Evolutionary conservation across 1,139 yeast species (phyloP), one percentile per base, ranked within the genome.

Genomic region (Nakaseomyces kungkrabaensis): DNA sequence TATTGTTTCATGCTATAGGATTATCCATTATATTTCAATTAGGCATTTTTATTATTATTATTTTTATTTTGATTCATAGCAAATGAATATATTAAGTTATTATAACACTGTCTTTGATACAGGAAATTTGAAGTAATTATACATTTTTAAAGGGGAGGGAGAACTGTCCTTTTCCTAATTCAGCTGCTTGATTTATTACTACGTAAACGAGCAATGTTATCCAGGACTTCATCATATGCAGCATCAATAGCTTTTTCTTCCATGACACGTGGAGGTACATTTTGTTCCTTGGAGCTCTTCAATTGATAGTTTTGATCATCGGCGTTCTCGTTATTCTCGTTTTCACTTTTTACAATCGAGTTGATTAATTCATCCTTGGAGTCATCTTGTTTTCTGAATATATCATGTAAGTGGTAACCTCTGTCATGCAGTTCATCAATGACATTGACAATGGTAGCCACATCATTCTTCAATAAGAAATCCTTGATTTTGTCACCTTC

Each of bases 401-500:
- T 67, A 31, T 74, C 74, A 41, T 74, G 73, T 27, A 83, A 60
- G 9, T 75, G 68, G 13, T 81, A 70, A 0, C 87, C 85, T 37
- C 72, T 67, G 17, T 67, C 66, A 55, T 78, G 79, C 53, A 82
- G 68, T 17, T 67, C 66, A 37, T 74, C 76, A 52, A 84, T 70
- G 40, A 77, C 72, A 13, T 67, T 69, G 8, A 80, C 72, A 26
- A 82, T 71, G 45, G 75, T 73, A 44, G 77, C 75, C 42, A 82
- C 71, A 60, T 82, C 85, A 22, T 72, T 69, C 53, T 76, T 71
- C 52, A 75, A 57, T 45, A 84, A 66, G 44, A 73, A 72, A 44
- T 75, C 69, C 47, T 80, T 73, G 48, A 82, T 72, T 43, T 75
- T 74, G 43, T 80, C 85, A 38, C 82, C 80, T 41, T 79, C 71